phyloP scores from a whole-genome alignment of 2,329 filamentous ascomycete species.

The Fusarium sp. region DNA sequence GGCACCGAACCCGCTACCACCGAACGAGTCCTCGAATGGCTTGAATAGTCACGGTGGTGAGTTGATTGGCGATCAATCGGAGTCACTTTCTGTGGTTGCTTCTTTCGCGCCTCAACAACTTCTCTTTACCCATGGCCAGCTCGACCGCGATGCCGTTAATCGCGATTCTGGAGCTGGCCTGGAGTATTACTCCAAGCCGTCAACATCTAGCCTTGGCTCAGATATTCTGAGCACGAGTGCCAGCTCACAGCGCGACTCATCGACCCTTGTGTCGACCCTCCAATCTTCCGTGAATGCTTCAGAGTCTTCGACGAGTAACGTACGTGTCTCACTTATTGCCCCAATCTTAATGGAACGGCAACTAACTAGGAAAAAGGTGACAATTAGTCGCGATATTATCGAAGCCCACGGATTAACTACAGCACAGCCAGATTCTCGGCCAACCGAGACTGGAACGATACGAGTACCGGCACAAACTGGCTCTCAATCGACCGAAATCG shows the following conservation, averaged over 20 bases:
- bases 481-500: not conserved
- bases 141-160: constrained; percentile 17
- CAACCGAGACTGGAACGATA: constrained; percentile 10
- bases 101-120: constrained; percentile 13
- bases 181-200: constrained; percentile 16
- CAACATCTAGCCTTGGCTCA: constrained; percentile 21
- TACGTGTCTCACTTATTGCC: constrained; percentile 23
- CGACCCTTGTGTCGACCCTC: not conserved
- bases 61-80: constrained; percentile 9
- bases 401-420: constrained; percentile 8
- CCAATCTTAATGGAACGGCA: not conserved
- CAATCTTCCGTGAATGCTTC: constrained; percentile 13
- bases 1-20: constrained; percentile 24
- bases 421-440: constrained; percentile 11
- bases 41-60: constrained; percentile 13
- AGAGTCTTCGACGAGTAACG: constrained; percentile 30
- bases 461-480: not conserved
- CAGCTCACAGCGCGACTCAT: not conserved
- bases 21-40: constrained; percentile 27
- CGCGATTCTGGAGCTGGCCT: constrained; percentile 38
- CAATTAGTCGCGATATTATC: constrained; percentile 21
- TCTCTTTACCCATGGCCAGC: constrained; percentile 25
- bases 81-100: constrained; percentile 9
- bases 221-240: constrained; percentile 6
- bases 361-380: constrained; percentile 48